Evolutionary conservation across 495 filamentous ascomycete species (phyloP).

Genomic region (Penicillium samsonianum): DNA sequence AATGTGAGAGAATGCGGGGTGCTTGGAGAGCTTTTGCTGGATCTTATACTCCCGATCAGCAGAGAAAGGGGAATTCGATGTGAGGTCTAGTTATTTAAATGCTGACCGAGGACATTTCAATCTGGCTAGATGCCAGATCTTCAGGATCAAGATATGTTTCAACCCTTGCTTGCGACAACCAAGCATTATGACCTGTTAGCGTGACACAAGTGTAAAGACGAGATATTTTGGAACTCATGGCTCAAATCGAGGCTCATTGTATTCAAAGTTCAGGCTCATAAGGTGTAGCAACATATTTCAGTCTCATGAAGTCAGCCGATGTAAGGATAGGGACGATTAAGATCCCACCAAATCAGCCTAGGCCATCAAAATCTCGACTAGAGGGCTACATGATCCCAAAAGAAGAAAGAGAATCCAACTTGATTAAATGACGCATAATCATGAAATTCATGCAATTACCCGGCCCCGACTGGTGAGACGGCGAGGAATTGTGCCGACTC

Average conservation of each 20-base stretch:
- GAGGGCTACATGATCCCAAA: not conserved
- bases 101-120: not conserved
- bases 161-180: not conserved
- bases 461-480: conserved; percentile 16
- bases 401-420: not conserved
- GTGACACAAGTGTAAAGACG: not conserved
- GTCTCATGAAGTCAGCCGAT: not conserved
- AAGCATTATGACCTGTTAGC: not conserved
- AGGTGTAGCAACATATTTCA: not conserved
- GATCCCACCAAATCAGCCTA: conserved; percentile 1
- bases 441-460: conserved; percentile 3
- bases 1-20: not conserved
- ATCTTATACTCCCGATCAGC: conserved; percentile 13
- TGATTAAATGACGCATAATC: not conserved
- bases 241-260: not conserved
- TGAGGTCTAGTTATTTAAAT: not conserved
- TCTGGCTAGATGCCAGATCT: not conserved
- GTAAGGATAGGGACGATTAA: not conserved
- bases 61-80: not conserved
- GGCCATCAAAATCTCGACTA: conserved; percentile 7
- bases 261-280: not conserved
- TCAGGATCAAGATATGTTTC: not conserved
- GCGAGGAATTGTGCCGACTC: conserved; percentile 20
- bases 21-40: not conserved
- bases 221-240: not conserved